Conservation (phyloP, 495 filamentous ascomycete genomes). For the Pseudotulostoma volvatum region DNA sequence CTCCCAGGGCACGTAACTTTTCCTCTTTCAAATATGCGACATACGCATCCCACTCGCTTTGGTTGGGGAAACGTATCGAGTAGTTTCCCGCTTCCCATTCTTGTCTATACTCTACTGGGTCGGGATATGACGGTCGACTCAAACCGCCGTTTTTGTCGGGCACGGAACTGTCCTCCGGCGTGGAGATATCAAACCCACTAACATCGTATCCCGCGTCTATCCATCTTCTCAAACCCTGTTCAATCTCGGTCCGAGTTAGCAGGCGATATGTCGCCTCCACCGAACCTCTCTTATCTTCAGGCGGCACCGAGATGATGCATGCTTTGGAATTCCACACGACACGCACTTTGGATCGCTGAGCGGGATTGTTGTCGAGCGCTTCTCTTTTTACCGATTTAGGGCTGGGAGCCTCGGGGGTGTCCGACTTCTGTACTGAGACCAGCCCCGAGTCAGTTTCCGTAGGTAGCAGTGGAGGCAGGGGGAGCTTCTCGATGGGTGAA, state of each 20-base stretch:
- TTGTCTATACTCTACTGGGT: constrained; percentile 37
- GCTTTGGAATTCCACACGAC: constrained; percentile 54
- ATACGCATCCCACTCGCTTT: constrained; percentile 65
- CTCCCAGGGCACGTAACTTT: constrained; percentile 79
- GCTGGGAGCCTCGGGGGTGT: constrained; percentile 1
- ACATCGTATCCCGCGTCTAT: constrained; percentile 60
- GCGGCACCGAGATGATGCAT: constrained; percentile 53
- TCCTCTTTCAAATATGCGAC: constrained; percentile 68
- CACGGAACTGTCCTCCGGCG: constrained; percentile 17
- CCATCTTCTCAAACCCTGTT: constrained; percentile 51
- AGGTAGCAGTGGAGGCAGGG: constrained; percentile 28
- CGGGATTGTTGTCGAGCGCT: constrained; percentile 8
- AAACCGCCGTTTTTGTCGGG: constrained; percentile 30
- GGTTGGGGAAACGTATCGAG: constrained; percentile 61
- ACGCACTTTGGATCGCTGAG: constrained; percentile 25
- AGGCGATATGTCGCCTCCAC: constrained; percentile 39
- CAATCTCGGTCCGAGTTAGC: constrained; percentile 43
- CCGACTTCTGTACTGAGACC: constrained; percentile 1
- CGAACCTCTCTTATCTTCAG: constrained; percentile 45
- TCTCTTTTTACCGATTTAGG: constrained; percentile 7
- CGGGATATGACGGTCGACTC: constrained; percentile 60
- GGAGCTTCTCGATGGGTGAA: constrained; percentile 27
- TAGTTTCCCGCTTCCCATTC: constrained; percentile 37
- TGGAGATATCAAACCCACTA: constrained; percentile 51
- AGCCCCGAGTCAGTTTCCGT: constrained; percentile 8